Evolutionary conservation across 768 basidiomycete genomes (phyloP), one percentile per base, ranked within the genome.

Genomic region (Amanita rimosa): DNA sequence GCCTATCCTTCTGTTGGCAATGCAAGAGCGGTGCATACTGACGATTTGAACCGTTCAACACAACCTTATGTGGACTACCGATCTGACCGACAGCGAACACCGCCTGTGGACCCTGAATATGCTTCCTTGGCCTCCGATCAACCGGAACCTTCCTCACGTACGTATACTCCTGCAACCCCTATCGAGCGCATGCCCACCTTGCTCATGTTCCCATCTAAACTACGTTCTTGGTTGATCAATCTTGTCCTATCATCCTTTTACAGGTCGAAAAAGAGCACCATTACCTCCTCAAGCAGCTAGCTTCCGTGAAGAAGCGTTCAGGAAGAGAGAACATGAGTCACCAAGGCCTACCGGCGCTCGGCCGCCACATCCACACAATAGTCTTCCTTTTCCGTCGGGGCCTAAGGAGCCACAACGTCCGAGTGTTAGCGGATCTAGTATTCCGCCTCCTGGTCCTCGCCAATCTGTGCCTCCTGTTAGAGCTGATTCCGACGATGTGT

Each of bases 211-310:
- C 48, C 44, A 53, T 51, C 22, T 47, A 35, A 53, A 54, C 53
- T 56, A 29, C 51, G 47, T 45, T 44, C 53, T 21, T 50, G 29
- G 42, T 48, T 46, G 48, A 48, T 51, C 34, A 48, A 22, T 37
- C 34, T 11, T 53, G 42, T 34, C 35, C 44, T 44, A 7, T 48
- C 45, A 48, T 49, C 17, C 40, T 14, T 53, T 44, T 33, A 47
- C 59, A 70, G 66, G 63, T 59, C 70, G 64, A 13, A 68, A 62
- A 52, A 64, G 75, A 46, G 57, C 53, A 1, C 75, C 74, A 0
- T 60, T 77, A 9, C 73, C 73, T 2, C 68, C 74, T 9, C 75
- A 77, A 57, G 53, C 56, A 4, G 57, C 61, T 16, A 64, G 65
- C 6, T 75, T 71, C 50, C 64, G 61, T 13, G 64, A 64, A 44